Percentiles rank a stretch among this genome's conserved stretches.
These are phyloP conservation scores for Didymella lethalis DNA, from an alignment of 2,329 filamentous ascomycete species.

Conservation along the genomic window DNA sequence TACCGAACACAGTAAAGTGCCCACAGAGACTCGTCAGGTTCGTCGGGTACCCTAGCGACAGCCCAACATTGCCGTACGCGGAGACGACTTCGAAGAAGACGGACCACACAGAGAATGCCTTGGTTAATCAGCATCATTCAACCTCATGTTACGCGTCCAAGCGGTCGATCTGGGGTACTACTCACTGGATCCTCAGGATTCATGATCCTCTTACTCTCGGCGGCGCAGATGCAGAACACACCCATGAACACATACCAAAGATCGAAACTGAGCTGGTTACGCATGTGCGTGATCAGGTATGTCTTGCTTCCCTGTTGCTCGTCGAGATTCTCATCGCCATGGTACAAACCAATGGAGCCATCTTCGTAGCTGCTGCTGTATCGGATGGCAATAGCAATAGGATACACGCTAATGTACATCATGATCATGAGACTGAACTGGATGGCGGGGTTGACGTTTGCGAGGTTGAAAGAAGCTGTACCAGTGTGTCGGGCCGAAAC, in stretches of 20 bases:
- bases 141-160: background rate
- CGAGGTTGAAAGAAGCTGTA: constrained; percentile 57
- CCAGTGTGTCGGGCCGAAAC: constrained; percentile 58
- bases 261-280: constrained; percentile 53
- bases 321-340: constrained; percentile 34
- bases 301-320: constrained; percentile 18
- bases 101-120: constrained; percentile 51
- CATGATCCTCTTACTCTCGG: constrained; percentile 45
- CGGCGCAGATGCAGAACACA: constrained; percentile 50
- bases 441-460: constrained; percentile 60
- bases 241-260: constrained; percentile 55
- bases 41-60: constrained; percentile 55
- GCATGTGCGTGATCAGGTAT: constrained; percentile 48
- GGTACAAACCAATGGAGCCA: constrained; percentile 65
- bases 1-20: constrained; percentile 58
- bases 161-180: background rate
- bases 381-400: constrained; percentile 67
- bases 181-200: constrained; percentile 43
- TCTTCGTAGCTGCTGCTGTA: constrained; percentile 67
- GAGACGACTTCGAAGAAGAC: constrained; percentile 55
- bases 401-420: constrained; percentile 71
- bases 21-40: constrained; percentile 56
- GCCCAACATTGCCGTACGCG: constrained; percentile 51
- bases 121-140: background rate
- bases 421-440: constrained; percentile 67